Conservation (phyloP, 2,329 filamentous ascomycete species). For the Penicillium rolfsii region DNA sequence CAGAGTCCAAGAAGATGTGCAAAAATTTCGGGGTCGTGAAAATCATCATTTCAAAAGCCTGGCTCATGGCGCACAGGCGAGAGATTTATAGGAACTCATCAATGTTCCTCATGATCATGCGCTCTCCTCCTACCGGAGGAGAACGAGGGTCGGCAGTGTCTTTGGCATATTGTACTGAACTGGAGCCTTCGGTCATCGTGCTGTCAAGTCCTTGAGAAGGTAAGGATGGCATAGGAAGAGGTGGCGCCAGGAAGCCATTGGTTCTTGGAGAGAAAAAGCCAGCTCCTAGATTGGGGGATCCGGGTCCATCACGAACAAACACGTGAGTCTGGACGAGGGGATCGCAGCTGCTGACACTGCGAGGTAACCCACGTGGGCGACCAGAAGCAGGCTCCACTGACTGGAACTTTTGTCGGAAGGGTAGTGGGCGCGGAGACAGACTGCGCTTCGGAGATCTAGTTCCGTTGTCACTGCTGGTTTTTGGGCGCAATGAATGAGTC, state of each 20-base stretch:
- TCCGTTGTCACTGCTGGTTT: constrained; percentile 28
- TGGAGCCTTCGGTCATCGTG: constrained; percentile 23
- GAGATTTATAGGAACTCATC: constrained; percentile 48
- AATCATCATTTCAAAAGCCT: constrained; percentile 37
- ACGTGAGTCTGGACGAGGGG: constrained; percentile 42
- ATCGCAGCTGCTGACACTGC: constrained; percentile 31
- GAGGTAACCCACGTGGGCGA: constrained; percentile 23
- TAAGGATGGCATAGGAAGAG: constrained; percentile 40
- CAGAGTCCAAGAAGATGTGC: constrained; percentile 24
- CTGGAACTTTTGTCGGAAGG: constrained; percentile 44
- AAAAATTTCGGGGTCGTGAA: constrained; percentile 33
- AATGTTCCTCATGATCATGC: constrained; percentile 50
- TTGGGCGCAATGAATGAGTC: constrained; percentile 29
- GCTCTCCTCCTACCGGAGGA: constrained; percentile 44
- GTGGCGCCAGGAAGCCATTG: constrained; percentile 46
- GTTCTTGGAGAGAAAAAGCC: constrained; percentile 52
- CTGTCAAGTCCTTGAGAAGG: constrained; percentile 42
- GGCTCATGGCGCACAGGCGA: neutral
- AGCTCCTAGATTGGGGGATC: constrained; percentile 34
- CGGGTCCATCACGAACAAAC: constrained; percentile 40
- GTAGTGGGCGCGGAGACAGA: constrained; percentile 42
- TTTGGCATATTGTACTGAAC: constrained; percentile 24
- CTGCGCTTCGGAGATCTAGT: constrained; percentile 38
- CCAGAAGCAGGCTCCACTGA: constrained; percentile 27
- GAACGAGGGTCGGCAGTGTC: constrained; percentile 44